These are phyloP conservation scores for Dictyostelium intermedium DNA, from an alignment of 78 protist genomes.

Conservation along the genomic window DNA sequence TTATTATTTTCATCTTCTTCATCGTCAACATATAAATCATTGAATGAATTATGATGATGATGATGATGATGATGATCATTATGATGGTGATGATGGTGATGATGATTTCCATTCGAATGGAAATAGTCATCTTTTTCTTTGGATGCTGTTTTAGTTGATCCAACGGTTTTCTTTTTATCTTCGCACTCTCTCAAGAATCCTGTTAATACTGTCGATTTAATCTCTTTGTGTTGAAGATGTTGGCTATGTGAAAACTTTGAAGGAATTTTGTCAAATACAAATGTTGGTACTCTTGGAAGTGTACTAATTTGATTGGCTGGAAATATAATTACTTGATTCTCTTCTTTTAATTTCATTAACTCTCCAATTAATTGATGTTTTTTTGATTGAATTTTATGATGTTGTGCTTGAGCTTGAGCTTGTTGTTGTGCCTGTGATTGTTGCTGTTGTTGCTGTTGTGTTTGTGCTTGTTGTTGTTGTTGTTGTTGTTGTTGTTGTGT, in stretches of 20 bases:
- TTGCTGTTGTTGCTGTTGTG: background rate
- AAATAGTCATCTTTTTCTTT: background rate
- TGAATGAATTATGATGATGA: background rate
- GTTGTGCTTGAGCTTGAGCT: constrained; percentile 27
- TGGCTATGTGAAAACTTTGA: constrained; percentile 3
- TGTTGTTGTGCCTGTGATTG: constrained; percentile 19
- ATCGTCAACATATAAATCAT: background rate
- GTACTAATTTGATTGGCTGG: constrained; percentile 64
- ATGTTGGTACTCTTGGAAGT: constrained; percentile 65
- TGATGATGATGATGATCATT: background rate
- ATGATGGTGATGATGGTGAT: background rate
- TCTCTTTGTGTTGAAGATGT: constrained; percentile 20
- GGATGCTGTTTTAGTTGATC: background rate
- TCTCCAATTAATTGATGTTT: constrained; percentile 14
- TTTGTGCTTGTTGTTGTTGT: background rate
- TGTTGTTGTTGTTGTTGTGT: background rate
- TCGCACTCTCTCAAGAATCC: constrained; percentile 62
- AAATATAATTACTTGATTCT: constrained; percentile 51
- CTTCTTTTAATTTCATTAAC: constrained; percentile 19
- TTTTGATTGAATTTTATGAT: constrained; percentile 28
- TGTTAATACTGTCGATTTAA: constrained; percentile 49
- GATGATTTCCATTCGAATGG: constrained; percentile 1
- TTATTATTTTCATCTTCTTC: background rate
- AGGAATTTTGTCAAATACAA: constrained; percentile 63
- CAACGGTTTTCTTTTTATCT: constrained; percentile 41